phyloP scores from a whole-genome alignment of 345 rosid genomes.

The Murraya koenigii region DNA sequence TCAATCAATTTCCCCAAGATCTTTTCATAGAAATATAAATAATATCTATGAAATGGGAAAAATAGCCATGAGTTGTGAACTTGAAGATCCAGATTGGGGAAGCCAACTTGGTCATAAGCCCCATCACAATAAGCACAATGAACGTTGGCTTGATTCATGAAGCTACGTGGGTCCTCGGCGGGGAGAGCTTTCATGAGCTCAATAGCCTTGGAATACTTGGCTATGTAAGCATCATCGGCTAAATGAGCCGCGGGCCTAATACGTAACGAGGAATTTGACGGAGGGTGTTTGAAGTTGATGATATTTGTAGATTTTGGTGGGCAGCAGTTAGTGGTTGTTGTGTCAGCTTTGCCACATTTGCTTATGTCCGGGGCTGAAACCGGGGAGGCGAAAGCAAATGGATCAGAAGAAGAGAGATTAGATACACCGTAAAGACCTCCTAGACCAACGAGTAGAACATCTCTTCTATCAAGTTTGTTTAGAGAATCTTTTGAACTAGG shows the following conservation, averaged over 20 bases:
- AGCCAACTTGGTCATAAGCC: conserved; percentile 53
- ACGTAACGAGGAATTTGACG: conserved; percentile 24
- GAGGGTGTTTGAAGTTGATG: conserved; percentile 40
- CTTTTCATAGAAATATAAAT: conserved; percentile 51
- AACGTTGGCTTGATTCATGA: conserved; percentile 50
- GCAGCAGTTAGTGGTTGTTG: conserved; percentile 41
- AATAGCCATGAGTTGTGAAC: conserved; percentile 62
- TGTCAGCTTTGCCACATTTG: conserved; percentile 42
- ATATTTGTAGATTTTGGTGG: conserved; percentile 42
- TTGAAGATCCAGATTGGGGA: conserved; percentile 48
- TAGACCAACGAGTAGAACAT: conserved; percentile 43
- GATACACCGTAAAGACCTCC: conserved; percentile 52
- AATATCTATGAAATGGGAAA: conserved; percentile 58
- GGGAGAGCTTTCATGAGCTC: conserved; percentile 62
- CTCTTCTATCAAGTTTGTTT: conserved; percentile 42
- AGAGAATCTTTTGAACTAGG: conserved; percentile 5
- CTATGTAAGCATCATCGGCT: conserved; percentile 29
- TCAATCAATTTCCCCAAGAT: conserved; percentile 51
- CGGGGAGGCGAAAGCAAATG: conserved; percentile 41
- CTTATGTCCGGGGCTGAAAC: conserved; percentile 35
- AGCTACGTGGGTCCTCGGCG: conserved; percentile 53
- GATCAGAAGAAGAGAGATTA: conserved; percentile 16
- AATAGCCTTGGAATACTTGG: conserved; percentile 46
- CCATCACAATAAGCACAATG: conserved; percentile 71
- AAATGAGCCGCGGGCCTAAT: conserved; percentile 49